Conservation (phyloP, 2,329 filamentous ascomycete genomes). For the Daldinia sp. region DNA sequence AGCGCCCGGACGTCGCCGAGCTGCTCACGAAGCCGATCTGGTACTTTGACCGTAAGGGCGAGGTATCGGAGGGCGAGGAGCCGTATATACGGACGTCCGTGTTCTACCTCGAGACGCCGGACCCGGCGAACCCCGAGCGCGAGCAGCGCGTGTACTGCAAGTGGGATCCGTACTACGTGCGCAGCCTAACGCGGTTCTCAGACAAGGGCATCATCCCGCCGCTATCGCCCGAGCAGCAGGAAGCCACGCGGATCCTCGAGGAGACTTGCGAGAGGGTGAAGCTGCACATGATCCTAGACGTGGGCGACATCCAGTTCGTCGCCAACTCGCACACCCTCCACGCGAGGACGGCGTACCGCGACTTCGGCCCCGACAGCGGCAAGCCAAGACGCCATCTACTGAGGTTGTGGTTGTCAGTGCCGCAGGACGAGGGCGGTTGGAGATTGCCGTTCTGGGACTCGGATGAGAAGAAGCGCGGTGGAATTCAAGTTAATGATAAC, state of each 20-base stretch:
- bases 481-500: slow-evolving; percentile 87
- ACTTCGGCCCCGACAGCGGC: slow-evolving; percentile 71
- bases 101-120: slow-evolving; percentile 77
- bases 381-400: slow-evolving; percentile 80
- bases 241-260: slow-evolving; percentile 78
- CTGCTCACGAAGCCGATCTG: slow-evolving; percentile 81
- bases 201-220: slow-evolving; percentile 78
- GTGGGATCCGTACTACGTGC: slow-evolving; percentile 91
- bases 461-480: slow-evolving; percentile 86
- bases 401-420: slow-evolving; percentile 85
- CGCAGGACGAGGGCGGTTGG: slow-evolving; percentile 87
- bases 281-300: slow-evolving; percentile 86
- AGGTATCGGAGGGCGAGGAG: slow-evolving; percentile 79
- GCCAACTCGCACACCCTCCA: slow-evolving; percentile 85
- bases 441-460: slow-evolving; percentile 84
- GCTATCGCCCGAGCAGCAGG: slow-evolving; percentile 75
- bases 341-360: slow-evolving; percentile 83
- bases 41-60: slow-evolving; percentile 94
- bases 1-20: slow-evolving; percentile 83
- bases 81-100: slow-evolving; percentile 79
- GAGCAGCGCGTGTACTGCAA: slow-evolving; percentile 80
- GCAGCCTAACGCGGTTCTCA: slow-evolving; percentile 79
- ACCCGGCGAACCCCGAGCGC: slow-evolving; percentile 57
- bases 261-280: slow-evolving; percentile 78
- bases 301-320: slow-evolving; percentile 90